Evolutionary conservation across 495 filamentous ascomycete species (phyloP).

Genomic region (Polyplosphaeria fusca): DNA sequence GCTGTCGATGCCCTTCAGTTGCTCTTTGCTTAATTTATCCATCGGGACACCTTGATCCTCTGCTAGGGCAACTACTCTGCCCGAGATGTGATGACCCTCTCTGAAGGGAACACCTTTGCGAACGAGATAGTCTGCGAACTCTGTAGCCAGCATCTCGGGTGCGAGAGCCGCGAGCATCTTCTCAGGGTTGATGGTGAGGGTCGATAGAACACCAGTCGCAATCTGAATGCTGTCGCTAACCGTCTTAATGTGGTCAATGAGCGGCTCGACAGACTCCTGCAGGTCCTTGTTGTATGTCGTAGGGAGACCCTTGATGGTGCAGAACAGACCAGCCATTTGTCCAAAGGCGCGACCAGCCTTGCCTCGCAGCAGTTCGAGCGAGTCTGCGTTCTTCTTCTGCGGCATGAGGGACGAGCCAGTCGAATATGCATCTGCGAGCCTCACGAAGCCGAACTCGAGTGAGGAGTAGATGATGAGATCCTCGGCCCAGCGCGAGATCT

Average conservation of each 20-base stretch:
- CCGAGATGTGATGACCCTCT: slow-evolving; percentile 88
- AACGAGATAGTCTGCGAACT: slow-evolving; percentile 88
- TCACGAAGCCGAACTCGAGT: slow-evolving; percentile 78
- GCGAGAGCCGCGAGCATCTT: slow-evolving; percentile 76
- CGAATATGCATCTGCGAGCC: slow-evolving; percentile 79
- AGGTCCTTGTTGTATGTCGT: slow-evolving; percentile 94
- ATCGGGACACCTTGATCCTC: slow-evolving; percentile 70
- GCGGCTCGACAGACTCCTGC: slow-evolving; percentile 83
- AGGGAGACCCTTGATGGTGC: slow-evolving; percentile 81
- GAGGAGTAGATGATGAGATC: slow-evolving; percentile 87
- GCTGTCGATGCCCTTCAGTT: slow-evolving; percentile 68
- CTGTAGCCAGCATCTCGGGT: slow-evolving; percentile 58
- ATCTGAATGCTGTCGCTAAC: slow-evolving; percentile 83
- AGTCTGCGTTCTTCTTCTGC: slow-evolving; percentile 84
- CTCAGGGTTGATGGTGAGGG: slow-evolving; percentile 62
- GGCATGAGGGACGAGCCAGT: slow-evolving; percentile 88
- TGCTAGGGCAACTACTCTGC: slow-evolving; percentile 70
- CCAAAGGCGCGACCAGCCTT: slow-evolving; percentile 84
- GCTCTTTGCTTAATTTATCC: slow-evolving; percentile 68
- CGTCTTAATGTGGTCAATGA: slow-evolving; percentile 86
- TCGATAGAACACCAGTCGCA: slow-evolving; percentile 70
- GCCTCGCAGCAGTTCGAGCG: slow-evolving; percentile 80
- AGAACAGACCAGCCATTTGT: slow-evolving; percentile 84
- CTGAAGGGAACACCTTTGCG: slow-evolving; percentile 79
- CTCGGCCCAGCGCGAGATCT: slow-evolving; percentile 83